Percentiles rank a stretch among this genome's conserved stretches.
Conservation (phyloP, 176 grass and related monocot species). For the Triticum urartu region DNA sequence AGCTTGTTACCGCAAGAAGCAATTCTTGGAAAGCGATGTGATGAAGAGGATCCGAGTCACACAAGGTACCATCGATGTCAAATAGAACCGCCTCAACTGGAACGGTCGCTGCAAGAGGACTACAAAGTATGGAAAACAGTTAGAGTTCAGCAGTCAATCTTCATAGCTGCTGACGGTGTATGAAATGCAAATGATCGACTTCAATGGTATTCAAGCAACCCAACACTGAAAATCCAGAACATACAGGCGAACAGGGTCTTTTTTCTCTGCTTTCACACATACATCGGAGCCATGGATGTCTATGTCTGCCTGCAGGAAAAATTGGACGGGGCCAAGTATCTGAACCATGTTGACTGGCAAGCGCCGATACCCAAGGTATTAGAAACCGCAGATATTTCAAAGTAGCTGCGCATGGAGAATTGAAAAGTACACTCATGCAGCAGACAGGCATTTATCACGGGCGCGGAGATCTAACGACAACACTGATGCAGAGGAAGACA, state of each 20-base stretch:
- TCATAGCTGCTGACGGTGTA: background rate
- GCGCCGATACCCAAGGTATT: background rate
- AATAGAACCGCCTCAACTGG: slow-evolving; percentile 82
- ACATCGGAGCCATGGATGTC: background rate
- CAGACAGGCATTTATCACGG: background rate
- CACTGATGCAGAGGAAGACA: too few species aligned
- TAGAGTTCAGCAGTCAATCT: background rate
- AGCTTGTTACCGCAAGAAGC: slow-evolving; percentile 56
- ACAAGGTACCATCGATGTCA: slow-evolving; percentile 89
- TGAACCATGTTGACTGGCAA: too few species aligned
- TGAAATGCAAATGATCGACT: too few species aligned
- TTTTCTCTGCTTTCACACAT: background rate
- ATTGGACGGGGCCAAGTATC: too few species aligned
- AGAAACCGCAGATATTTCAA: background rate
- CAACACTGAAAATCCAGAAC: background rate
- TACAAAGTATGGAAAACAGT: background rate
- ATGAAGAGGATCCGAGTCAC: slow-evolving; percentile 90
- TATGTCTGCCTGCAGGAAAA: too few species aligned
- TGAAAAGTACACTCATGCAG: background rate
- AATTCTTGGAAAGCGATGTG: slow-evolving; percentile 76
- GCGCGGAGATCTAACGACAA: too few species aligned
- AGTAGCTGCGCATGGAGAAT: background rate
- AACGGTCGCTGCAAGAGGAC: slow-evolving; percentile 49
- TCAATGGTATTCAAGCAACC: too few species aligned
- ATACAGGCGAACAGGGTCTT: background rate